Conservation (phyloP, 2,329 filamentous ascomycete species). For the Pleomassaria siparia region DNA sequence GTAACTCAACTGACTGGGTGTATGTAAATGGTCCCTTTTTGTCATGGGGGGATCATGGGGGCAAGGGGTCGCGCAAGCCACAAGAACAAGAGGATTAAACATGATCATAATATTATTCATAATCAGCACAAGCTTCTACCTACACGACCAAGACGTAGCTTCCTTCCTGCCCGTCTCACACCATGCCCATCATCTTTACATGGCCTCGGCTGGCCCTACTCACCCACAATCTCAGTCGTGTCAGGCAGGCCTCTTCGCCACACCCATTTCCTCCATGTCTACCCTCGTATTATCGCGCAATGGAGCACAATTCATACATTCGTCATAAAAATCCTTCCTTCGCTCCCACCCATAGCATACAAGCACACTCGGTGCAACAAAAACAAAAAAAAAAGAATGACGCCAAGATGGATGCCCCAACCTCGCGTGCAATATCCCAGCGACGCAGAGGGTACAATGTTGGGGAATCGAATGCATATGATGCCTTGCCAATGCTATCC, state of each 20-base stretch:
- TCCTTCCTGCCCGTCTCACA: background rate
- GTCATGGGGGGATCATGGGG: no score
- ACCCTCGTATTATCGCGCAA: background rate
- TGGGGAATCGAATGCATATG: constrained; percentile 16
- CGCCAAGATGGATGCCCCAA: constrained; percentile 15
- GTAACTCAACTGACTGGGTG: background rate
- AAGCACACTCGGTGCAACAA: background rate
- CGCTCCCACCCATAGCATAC: no score
- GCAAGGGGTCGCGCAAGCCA: no score
- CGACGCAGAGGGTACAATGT: constrained; percentile 14
- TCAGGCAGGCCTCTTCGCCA: background rate
- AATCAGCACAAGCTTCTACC: background rate
- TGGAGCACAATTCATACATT: background rate
- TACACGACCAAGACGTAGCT: background rate
- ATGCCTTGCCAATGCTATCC: constrained; percentile 2
- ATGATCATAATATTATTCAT: constrained; percentile 1
- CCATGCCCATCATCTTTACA: background rate
- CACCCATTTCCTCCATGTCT: background rate
- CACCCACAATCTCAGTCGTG: background rate
- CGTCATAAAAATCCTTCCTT: constrained; percentile 3
- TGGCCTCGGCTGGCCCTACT: background rate
- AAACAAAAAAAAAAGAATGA: constrained; percentile 9
- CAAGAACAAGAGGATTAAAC: background rate
- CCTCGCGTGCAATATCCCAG: constrained; percentile 10
- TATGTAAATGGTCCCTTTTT: no score